Conservation (phyloP, 495 filamentous ascomycete species). For the Zalerion maritima region DNA sequence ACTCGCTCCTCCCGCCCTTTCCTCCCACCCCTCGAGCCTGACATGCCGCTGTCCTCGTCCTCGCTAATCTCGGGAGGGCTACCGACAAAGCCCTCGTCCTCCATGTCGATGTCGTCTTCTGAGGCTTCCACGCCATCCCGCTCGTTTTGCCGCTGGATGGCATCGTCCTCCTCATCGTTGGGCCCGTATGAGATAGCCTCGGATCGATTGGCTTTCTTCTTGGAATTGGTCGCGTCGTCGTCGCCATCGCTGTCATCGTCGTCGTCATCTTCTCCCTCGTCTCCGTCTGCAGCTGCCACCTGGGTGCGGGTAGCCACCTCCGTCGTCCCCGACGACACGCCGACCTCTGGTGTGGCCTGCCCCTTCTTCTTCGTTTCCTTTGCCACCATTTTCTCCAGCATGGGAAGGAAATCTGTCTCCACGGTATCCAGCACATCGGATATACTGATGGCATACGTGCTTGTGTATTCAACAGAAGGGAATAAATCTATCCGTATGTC, state of each 20-base stretch:
- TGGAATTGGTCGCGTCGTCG: conserved; percentile 73
- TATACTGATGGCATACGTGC: conserved; percentile 69
- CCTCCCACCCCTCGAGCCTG: conserved; percentile 38
- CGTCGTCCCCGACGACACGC: conserved; percentile 55
- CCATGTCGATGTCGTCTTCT: conserved; percentile 32
- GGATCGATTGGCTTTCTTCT: conserved; percentile 53
- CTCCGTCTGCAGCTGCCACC: conserved; percentile 28
- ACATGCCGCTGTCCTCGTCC: conserved; percentile 17
- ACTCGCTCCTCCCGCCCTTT: conserved; percentile 56
- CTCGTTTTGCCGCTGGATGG: conserved; percentile 42
- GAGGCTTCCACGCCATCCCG: conserved; percentile 41
- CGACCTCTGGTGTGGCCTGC: conserved; percentile 66
- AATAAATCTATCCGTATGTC: conserved; percentile 73
- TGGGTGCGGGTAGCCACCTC: conserved; percentile 36
- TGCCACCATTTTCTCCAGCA: conserved; percentile 49
- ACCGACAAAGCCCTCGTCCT: conserved; percentile 43
- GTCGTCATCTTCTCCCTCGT: conserved; percentile 49
- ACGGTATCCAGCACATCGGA: conserved; percentile 62
- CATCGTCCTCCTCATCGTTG: conserved; percentile 82
- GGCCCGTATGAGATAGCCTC: conserved; percentile 81
- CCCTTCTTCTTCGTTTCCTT: conserved; percentile 71
- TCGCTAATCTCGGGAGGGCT: conserved; percentile 31
- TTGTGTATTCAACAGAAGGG: conserved; percentile 62
- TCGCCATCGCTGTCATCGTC: conserved; percentile 65
- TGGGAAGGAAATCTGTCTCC: conserved; percentile 63